Base-by-base conservation (phyloP, 1,284 basidiomycete genomes). In the Cutaneotrichosporon sp. region DNA sequence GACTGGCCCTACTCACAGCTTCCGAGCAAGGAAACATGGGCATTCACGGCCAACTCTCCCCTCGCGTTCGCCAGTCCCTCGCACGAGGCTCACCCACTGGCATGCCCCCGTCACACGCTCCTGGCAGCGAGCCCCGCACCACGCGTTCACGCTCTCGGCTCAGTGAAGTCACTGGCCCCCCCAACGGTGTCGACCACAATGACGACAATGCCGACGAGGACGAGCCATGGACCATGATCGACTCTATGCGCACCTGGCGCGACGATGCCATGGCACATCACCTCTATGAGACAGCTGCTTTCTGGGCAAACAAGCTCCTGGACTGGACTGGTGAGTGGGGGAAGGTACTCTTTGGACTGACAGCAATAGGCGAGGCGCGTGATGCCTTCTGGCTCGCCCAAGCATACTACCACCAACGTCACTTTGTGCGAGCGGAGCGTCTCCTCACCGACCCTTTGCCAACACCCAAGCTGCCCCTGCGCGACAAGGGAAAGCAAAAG, bases 341-440 rank as follows among this genome's bases (percentile, higher is more conserved):
- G 1, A 4, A 7, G 12, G 25, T 20, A 1, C 14, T 3, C 5
- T 17, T 11, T 3, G 10, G 43, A 16, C 52, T 54, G 9, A 57
- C 43, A 9, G n/a, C 34, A 14, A 10, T 33, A 92, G 91, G 85
- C 60, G 89, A 96, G 63, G 84, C 89, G 27, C 93, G 94, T 71
- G 96, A 99, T 74, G 96, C 92, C 9, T 98, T 97, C 74, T 97
- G 94, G 91, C 83, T 99, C 16, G 94, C 96, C 1, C 94, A 98
- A 71, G 90, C 89, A 0, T 92, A 92, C 76, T 99, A 97, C 71
- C 84, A 92, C 75, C 92, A 88, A 5, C 87, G 93, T 61, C 90
- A 97, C 61, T 98, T 94, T 72, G 86, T 89, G 7, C 87, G 92
- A 34, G 93, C 96, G 1, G 92, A 97, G 72, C 83, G 88, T 44